A percentile compares a stretch with the other conserved stretches of the same genome.
These are phyloP conservation scores for Pseudotsuga menziesii DNA, from an alignment of 75 land plant species.

Conservation along the genomic window DNA sequence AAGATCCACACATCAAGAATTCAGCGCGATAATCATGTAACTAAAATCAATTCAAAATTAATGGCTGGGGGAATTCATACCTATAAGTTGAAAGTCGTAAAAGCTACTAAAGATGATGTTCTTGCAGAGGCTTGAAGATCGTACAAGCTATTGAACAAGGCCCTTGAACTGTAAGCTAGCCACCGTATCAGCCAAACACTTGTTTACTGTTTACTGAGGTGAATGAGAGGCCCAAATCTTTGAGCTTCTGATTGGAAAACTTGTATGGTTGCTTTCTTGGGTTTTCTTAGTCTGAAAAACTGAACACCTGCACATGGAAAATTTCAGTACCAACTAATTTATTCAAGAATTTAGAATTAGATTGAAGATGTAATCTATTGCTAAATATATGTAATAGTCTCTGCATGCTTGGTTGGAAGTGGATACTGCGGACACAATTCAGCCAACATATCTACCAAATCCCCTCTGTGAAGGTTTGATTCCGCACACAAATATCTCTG, in stretches of 20 bases:
- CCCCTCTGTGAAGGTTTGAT: neutral
- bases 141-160: neutral
- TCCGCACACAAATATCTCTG: neutral
- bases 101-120: neutral
- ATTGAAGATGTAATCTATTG: too few species aligned
- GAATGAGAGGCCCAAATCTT: constrained; percentile 29
- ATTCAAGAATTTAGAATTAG: too few species aligned
- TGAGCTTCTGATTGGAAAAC: constrained; percentile 40
- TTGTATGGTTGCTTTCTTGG: constrained; percentile 34
- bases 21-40: too few species aligned
- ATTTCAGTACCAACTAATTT: too few species aligned
- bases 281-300: constrained; percentile 33
- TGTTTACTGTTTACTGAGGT: neutral
- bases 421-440: neutral
- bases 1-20: too few species aligned
- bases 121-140: too few species aligned
- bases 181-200: neutral
- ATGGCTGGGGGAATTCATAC: too few species aligned
- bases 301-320: constrained; percentile 34
- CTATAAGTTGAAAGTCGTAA: too few species aligned
- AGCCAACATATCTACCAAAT: neutral
- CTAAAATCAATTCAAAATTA: too few species aligned
- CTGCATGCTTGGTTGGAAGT: neutral
- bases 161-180: neutral
- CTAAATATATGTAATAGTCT: too few species aligned